Evolutionary conservation across 202 grass and related monocot species (phyloP).

Genomic region (Panicum hallii): DNA sequence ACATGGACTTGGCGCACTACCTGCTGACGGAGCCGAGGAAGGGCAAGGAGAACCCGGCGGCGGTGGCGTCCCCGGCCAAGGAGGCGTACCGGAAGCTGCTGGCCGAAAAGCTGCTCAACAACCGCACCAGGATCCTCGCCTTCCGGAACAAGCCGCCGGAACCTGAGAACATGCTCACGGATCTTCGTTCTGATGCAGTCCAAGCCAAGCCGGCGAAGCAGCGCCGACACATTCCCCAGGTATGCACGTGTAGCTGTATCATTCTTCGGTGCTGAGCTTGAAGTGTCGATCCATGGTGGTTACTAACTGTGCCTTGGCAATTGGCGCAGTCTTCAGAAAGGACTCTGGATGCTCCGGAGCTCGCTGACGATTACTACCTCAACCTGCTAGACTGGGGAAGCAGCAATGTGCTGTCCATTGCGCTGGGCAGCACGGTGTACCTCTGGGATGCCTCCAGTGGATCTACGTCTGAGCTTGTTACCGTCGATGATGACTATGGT

Average conservation of each 20-base stretch:
- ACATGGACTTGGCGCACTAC: constrained; percentile 93
- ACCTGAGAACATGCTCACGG: constrained; percentile 35
- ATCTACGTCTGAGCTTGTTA: constrained; percentile 74
- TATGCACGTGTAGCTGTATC: neutral
- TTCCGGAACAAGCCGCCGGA: constrained; percentile 83
- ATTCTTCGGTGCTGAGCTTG: neutral
- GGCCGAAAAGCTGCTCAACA: constrained; percentile 80
- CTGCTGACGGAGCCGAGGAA: constrained; percentile 77
- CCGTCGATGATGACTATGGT: constrained; percentile 68
- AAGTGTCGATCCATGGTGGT: neutral
- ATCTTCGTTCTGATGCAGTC: constrained; percentile 42
- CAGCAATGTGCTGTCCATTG: constrained; percentile 82
- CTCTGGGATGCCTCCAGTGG: constrained; percentile 70
- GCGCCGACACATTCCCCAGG: constrained; percentile 74
- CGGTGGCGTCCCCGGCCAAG: constrained; percentile 60
- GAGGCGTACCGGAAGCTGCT: constrained; percentile 85
- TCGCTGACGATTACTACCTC: constrained; percentile 85
- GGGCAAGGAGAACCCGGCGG: constrained; percentile 83
- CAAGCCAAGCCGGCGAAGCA: constrained; percentile 67
- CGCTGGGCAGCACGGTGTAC: constrained; percentile 70
- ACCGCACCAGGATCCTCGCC: constrained; percentile 78
- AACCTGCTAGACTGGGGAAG: constrained; percentile 94
- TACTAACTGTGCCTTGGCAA: constrained; percentile 21
- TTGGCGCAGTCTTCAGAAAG: constrained; percentile 68
- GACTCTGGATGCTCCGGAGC: constrained; percentile 78